Base-by-base conservation (phyloP, 2,329 filamentous ascomycete species). In the Diaporthe sp. region DNA sequence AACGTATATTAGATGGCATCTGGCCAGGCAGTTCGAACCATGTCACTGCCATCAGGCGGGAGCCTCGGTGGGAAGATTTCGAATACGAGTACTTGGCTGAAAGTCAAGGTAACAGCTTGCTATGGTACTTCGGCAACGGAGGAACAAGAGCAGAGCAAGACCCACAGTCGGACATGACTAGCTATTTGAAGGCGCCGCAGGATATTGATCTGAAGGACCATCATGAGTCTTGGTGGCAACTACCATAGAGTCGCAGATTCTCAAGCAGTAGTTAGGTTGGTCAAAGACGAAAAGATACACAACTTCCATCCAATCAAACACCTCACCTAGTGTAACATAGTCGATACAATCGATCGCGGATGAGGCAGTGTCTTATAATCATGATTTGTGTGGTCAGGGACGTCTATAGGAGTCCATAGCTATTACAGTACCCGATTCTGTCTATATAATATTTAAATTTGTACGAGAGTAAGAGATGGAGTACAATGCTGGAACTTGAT, bases 21-120 rank as follows among this genome's bases (percentile, higher is more conserved):
- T 95, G 92, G 89, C 93, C 93, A 0, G 92, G 92, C 0, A 93
- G 90, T 77, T 92, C 91, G 1, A 85, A 88, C 0, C 91, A 93
- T 77, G 83, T 91, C 42, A 91, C 91, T 2, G 86, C 89, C 19
- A 85, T 92, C 10, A 85, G 90, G 32, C 81, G 85, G 30, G 83
- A 88, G n/a, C 88, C 88, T 2, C 80, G 88, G 13, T 90, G 88
- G 87, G 88, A 90, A 78, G 89, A 91, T 71, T 91, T 84, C 80
- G 84, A 88, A 73, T 89, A 88, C 76, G 82, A 85, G 78, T 86
- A 88, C 65, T 78, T 87, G 0, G 80, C 81, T 0, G 80, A 81
- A 2, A 82, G 83, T 80, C 69, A 71, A 42, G 85, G 84, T 0
- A 89, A 89, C 58, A 80, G 90, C 10, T 91, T 93, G 76, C 83